Conservation (phyloP, 345 rosid species). For the Hibiscus tridactylites region DNA sequence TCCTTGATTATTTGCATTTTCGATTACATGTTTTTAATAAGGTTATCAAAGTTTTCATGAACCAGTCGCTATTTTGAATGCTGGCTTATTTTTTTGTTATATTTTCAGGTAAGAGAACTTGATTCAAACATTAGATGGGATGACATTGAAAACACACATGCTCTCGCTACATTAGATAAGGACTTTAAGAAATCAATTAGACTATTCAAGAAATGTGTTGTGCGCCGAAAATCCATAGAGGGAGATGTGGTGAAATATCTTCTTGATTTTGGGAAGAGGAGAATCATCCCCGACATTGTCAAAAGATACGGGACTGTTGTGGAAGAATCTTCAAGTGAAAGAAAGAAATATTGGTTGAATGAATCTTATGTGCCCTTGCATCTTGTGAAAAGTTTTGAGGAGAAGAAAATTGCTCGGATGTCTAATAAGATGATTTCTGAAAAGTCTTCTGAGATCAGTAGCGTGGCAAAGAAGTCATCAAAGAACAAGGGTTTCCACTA, state of each 20-base stretch:
- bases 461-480: constrained; percentile 26
- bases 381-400: constrained; percentile 88
- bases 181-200: constrained; percentile 68
- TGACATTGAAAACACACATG: constrained; percentile 66
- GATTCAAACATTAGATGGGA: constrained; percentile 81
- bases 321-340: constrained; percentile 83
- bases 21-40: not conserved
- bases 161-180: constrained; percentile 49
- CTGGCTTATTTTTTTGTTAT: not conserved
- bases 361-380: constrained; percentile 80
- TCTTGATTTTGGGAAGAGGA: constrained; percentile 97
- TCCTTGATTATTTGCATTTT: not conserved
- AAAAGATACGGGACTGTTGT: constrained; percentile 51
- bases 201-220: constrained; percentile 73
- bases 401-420: constrained; percentile 69
- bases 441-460: constrained; percentile 30
- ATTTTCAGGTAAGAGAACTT: constrained; percentile 77
- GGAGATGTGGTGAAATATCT: constrained; percentile 64
- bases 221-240: constrained; percentile 67
- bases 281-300: constrained; percentile 69
- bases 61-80: not conserved
- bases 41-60: not conserved
- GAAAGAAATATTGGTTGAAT: constrained; percentile 83
- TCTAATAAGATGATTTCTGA: constrained; percentile 34
- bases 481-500: constrained; percentile 58